phyloP scores from a whole-genome alignment of 371 early-diverging fungal species.

The Ordospora pajunii region DNA sequence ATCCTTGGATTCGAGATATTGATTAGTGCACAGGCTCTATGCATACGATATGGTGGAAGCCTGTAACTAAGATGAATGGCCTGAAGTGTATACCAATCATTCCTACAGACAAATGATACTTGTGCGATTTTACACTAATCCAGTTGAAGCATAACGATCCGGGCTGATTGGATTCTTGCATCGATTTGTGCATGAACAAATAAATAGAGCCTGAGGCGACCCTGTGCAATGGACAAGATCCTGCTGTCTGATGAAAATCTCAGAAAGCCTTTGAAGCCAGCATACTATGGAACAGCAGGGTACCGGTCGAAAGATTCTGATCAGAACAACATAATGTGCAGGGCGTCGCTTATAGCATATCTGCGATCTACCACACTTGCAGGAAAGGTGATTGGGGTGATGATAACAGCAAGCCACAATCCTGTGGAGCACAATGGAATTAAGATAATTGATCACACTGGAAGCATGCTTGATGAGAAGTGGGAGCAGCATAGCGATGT shows the following conservation, averaged over 20 bases:
- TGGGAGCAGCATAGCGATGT: slow-evolving; percentile 84
- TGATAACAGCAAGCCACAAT: slow-evolving; percentile 98
- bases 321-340: slow-evolving; percentile 66
- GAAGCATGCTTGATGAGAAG: slow-evolving; percentile 88
- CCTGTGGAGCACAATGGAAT: slow-evolving; percentile 92
- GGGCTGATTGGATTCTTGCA: background rate
- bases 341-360: slow-evolving; percentile 78
- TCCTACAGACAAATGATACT: too few species aligned
- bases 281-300: slow-evolving; percentile 61
- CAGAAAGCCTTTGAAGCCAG: slow-evolving; percentile 22
- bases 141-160: background rate
- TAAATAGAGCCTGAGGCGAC: slow-evolving; percentile 6
- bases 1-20: slow-evolving; percentile 9
- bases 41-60: too few species aligned
- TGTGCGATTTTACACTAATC: too few species aligned
- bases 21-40: too few species aligned
- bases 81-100: too few species aligned
- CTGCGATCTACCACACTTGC: slow-evolving; percentile 74
- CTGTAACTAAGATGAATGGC: too few species aligned
- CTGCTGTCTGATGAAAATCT: slow-evolving; percentile 28
- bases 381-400: slow-evolving; percentile 81
- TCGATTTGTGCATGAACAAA: background rate
- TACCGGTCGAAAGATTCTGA: slow-evolving; percentile 43
- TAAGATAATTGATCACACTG: slow-evolving; percentile 91
- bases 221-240: slow-evolving; percentile 18